Conservation (phyloP, 345 rosid genomes). For the Dipteronia sinensis region DNA sequence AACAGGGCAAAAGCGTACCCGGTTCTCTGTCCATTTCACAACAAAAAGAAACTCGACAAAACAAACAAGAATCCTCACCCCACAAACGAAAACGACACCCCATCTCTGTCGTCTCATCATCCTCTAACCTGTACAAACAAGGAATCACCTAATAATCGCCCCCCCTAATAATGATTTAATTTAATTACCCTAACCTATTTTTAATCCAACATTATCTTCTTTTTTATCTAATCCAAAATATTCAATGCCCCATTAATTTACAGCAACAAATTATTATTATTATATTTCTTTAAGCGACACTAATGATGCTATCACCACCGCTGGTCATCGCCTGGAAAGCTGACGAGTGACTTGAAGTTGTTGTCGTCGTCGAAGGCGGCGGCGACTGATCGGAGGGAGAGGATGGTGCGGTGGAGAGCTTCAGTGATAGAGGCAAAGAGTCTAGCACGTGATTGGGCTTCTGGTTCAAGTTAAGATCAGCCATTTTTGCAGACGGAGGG, state of each 20-base stretch:
- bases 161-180: slow-evolving; percentile 14
- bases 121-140: slow-evolving; percentile 36
- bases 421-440: slow-evolving; percentile 52
- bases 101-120: slow-evolving; percentile 4
- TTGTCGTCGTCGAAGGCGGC: slow-evolving; percentile 24
- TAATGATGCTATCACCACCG: slow-evolving; percentile 73
- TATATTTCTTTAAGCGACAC: slow-evolving; percentile 55
- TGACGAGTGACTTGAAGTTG: slow-evolving; percentile 28
- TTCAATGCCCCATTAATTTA: background rate
- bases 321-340: slow-evolving; percentile 55
- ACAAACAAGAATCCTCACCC: slow-evolving; percentile 26
- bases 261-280: slow-evolving; percentile 1
- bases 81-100: slow-evolving; percentile 39
- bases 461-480: slow-evolving; percentile 56
- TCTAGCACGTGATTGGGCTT: slow-evolving; percentile 26
- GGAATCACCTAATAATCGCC: slow-evolving; percentile 28
- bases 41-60: slow-evolving; percentile 20
- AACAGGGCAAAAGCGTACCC: slow-evolving; percentile 16
- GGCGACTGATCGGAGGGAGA: slow-evolving; percentile 46
- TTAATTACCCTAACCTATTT: background rate
- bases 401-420: slow-evolving; percentile 44
- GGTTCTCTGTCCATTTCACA: slow-evolving; percentile 35
- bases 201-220: slow-evolving; percentile 1
- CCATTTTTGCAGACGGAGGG: slow-evolving; percentile 73
- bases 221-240: background rate